Base-by-base conservation (phyloP, 1,284 basidiomycete species). In the Polyporus tsugae region DNA sequence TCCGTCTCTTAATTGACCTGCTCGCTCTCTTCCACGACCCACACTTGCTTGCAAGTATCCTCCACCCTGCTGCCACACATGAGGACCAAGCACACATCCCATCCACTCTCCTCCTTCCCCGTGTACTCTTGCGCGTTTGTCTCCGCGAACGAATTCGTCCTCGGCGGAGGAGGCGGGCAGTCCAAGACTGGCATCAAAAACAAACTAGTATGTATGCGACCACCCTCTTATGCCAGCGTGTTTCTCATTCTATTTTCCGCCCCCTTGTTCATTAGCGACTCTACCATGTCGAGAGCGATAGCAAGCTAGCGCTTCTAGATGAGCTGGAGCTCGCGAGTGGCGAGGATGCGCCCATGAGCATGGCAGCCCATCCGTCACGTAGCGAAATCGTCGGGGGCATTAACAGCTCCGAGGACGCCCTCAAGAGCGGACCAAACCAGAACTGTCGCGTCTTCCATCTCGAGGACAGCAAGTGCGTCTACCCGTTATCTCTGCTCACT, bases 321-420 rank as follows among this genome's bases (percentile, higher is more conserved):
- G 94, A 97, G 78, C 83, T 91, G 59, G 88, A 94, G 74, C 85
- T 98, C 11, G 91, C 89, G 66, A 87, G 82, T 62, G 92, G 90
- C 41, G 95, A 96, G 78, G 96, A 98, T 80, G 93, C 93, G 9
- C 96, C 96, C 13, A 98, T 96, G 94, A 97, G 95, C 76, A 92
- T 98, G 85, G 91, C 91, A 15, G 86, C 90, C 10, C 83, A 93
- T 77, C 81, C 83, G 17, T 80, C 88, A 81, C 84, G 82, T 15
- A 82, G 82, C 65, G 81, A 83, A 49, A 75, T 97, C 63, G 85
- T 92, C 1, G 96, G 95, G 69, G 96, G 96, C 15, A 89, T 97
- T 71, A 98, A 97, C 78, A 94, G 93, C 69, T 80, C 91, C 0
- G 80, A 83, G 44, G 88, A 91, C 35, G 83, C 85, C 63, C 78